Evolutionary conservation across 2,329 filamentous ascomycete genomes (phyloP).

Genomic region (Botrytis medusae): DNA sequence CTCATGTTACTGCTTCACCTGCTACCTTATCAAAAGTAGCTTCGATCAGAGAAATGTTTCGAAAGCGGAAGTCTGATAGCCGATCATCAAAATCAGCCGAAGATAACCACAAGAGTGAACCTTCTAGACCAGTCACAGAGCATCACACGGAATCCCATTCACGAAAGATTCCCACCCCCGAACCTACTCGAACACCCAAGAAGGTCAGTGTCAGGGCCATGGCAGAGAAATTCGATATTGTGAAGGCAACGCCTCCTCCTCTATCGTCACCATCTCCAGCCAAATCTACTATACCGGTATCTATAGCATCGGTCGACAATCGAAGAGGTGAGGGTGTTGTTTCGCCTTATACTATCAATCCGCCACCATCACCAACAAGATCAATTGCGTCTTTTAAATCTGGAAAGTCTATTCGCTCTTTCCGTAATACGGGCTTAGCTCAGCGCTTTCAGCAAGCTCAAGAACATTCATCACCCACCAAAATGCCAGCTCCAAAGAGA

Average conservation of each 20-base stretch:
- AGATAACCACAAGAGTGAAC: constrained; percentile 4
- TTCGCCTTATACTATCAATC: constrained; percentile 36
- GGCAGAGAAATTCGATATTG: constrained; percentile 35
- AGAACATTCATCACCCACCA: constrained; percentile 31
- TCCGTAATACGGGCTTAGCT: constrained; percentile 1
- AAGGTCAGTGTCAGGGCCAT: constrained; percentile 35
- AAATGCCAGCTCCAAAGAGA: constrained; percentile 19
- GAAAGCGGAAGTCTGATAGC: constrained; percentile 16
- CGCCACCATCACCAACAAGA: constrained; percentile 32
- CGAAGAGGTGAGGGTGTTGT: constrained; percentile 25
- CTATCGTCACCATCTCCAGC: constrained; percentile 23
- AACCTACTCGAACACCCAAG: constrained; percentile 1
- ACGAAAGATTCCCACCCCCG: neutral
- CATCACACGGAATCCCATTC: neutral
- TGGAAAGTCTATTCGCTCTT: constrained; percentile 27
- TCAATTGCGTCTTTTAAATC: constrained; percentile 32
- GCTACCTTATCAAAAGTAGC: constrained; percentile 19
- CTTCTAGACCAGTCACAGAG: neutral
- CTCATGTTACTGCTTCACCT: neutral
- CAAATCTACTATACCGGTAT: constrained; percentile 5
- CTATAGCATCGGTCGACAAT: constrained; percentile 16
- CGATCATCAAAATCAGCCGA: constrained; percentile 10
- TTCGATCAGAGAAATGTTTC: constrained; percentile 20
- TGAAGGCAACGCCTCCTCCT: constrained; percentile 21
- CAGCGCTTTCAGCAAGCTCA: constrained; percentile 13